Conservation (phyloP, 2,329 filamentous ascomycete genomes). For the Cytospora leucostoma region DNA sequence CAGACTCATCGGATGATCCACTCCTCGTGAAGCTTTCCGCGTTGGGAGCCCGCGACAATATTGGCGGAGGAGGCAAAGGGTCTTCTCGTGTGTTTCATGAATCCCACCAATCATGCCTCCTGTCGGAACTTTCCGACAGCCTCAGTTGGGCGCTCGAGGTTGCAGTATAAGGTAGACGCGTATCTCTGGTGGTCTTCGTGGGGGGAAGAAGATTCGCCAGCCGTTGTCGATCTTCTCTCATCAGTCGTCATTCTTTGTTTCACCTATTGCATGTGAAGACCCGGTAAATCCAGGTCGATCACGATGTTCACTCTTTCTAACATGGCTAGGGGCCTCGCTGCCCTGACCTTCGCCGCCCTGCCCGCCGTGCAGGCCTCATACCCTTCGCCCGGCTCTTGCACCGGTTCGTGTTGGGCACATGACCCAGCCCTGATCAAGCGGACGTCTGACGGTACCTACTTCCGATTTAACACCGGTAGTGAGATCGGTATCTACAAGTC, state of each 20-base stretch:
- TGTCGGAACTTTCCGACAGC: not conserved
- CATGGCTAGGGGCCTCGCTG: conserved; percentile 16
- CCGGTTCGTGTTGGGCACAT: conserved; percentile 31
- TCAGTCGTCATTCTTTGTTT: not conserved
- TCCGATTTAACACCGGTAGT: conserved; percentile 43
- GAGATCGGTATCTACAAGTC: conserved; percentile 44
- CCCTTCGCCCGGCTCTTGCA: conserved; percentile 41
- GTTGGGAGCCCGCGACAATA: not conserved
- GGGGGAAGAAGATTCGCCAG: not conserved
- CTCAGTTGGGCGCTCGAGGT: not conserved
- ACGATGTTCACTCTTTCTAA: conserved; percentile 13
- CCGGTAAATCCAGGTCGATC: not conserved
- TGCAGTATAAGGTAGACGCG: not conserved
- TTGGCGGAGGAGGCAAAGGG: not conserved
- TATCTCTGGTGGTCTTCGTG: not conserved
- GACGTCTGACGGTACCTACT: conserved; percentile 21
- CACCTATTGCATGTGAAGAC: not conserved
- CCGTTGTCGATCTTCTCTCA: not conserved
- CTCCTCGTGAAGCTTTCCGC: not conserved
- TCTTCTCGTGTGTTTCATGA: not conserved
- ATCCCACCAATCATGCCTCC: not conserved
- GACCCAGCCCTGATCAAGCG: conserved; percentile 21
- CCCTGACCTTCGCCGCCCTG: conserved; percentile 13
- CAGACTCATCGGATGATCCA: not conserved
- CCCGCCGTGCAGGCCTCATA: conserved; percentile 12